These are phyloP conservation scores for Linnemannia exigua DNA, from an alignment of 192 early-diverging fungal species.

Conservation along the genomic window DNA sequence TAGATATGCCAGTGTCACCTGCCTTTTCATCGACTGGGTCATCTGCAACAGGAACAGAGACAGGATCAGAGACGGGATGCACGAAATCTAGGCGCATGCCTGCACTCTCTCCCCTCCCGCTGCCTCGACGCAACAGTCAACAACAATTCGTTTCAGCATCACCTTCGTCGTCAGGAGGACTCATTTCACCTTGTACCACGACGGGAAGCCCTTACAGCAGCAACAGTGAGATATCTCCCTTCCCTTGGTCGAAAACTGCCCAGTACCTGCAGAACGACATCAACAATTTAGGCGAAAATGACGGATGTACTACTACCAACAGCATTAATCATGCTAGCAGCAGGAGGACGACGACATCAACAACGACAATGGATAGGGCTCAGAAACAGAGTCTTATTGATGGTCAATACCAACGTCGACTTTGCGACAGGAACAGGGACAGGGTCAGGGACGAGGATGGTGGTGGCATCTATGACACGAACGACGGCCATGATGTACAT, in stretches of 20 bases:
- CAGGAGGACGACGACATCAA: background rate
- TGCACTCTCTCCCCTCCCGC: background rate
- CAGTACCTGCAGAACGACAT: background rate
- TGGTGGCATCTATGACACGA: no score
- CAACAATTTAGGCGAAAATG: background rate
- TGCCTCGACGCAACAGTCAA: background rate
- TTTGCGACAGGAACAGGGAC: background rate
- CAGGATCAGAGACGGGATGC: background rate
- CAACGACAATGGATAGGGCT: background rate
- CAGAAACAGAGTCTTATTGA: background rate
- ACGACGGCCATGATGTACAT: no score
- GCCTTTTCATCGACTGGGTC: background rate
- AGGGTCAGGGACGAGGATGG: background rate
- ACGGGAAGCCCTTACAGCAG: background rate
- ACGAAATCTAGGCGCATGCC: conserved; percentile 7
- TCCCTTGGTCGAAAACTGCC: background rate
- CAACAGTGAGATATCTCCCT: background rate
- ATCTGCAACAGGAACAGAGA: background rate
- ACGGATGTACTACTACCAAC: background rate
- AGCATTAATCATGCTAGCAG: background rate
- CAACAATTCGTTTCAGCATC: background rate
- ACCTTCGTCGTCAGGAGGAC: background rate
- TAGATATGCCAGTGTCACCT: background rate
- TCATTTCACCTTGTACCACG: background rate
- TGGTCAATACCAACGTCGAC: background rate